Percentiles rank a stretch among this genome's conserved stretches.
Conservation (phyloP, 2,329 filamentous ascomycete species). For the Aspergillus niger region DNA sequence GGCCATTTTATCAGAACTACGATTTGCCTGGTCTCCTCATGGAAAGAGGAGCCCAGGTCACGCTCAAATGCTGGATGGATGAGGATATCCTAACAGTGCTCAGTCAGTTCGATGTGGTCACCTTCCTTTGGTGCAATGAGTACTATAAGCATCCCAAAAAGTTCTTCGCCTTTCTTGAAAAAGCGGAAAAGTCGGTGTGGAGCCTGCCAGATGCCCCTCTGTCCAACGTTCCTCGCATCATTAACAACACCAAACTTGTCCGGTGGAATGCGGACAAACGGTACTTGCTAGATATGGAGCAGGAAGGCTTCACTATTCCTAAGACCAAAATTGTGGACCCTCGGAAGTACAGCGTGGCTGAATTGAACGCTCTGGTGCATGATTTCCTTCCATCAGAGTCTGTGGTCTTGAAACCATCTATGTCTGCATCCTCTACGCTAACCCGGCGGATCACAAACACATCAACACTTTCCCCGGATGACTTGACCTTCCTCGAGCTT, state of each 20-base stretch:
- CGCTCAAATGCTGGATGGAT: constrained; percentile 6
- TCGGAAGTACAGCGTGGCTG: not conserved
- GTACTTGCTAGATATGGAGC: not conserved
- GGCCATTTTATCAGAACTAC: not conserved
- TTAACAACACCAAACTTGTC: not conserved
- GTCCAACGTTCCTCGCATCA: not conserved
- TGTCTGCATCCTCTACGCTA: not conserved
- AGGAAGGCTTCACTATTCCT: not conserved
- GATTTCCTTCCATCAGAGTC: not conserved
- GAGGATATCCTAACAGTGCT: not conserved
- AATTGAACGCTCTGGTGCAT: not conserved
- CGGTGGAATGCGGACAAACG: constrained; percentile 5
- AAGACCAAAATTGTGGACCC: not conserved
- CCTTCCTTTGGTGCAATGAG: constrained; percentile 5
- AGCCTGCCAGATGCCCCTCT: not conserved
- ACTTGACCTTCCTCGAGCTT: not conserved
- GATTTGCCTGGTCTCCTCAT: not conserved
- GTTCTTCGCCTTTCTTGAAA: not conserved
- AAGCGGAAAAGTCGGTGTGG: not conserved
- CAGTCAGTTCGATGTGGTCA: not conserved
- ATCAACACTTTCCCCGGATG: not conserved
- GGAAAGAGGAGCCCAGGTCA: not conserved
- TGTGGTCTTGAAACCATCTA: not conserved
- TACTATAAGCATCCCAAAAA: not conserved
- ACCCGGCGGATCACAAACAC: not conserved